These are phyloP conservation scores for Aspergillus bombycis DNA, from an alignment of 2,329 filamentous ascomycete genomes.

Conservation along the genomic window DNA sequence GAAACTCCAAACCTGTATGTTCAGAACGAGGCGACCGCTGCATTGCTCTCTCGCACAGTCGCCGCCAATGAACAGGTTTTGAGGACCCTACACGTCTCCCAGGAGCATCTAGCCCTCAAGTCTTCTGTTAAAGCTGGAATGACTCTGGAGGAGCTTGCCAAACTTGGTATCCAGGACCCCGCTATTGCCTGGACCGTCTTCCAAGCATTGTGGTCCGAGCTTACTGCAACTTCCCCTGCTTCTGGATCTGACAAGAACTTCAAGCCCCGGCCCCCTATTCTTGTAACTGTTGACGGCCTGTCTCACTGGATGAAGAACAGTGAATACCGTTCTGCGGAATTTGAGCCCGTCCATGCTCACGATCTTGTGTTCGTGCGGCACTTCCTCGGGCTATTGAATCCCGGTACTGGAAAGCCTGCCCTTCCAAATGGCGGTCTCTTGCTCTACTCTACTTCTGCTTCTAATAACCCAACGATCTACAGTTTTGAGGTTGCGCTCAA, in stretches of 20 bases:
- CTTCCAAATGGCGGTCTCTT: conserved; percentile 77
- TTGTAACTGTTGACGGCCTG: conserved; percentile 79
- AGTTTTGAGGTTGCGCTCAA: conserved; percentile 70
- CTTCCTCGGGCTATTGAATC: conserved; percentile 70
- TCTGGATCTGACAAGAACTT: conserved; percentile 49
- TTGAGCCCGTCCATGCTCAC: conserved; percentile 79
- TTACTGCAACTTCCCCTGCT: conserved; percentile 57
- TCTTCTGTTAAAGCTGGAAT: conserved; percentile 61
- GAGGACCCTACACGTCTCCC: conserved; percentile 52
- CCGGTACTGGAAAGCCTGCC: conserved; percentile 36
- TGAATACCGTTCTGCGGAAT: conserved; percentile 72
- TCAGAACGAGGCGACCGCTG: conserved; percentile 76
- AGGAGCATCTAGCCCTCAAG: conserved; percentile 61
- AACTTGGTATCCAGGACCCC: conserved; percentile 70
- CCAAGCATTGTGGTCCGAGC: conserved; percentile 78
- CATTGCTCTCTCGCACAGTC: conserved; percentile 71
- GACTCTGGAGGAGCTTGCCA: conserved; percentile 69
- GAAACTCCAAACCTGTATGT: conserved; percentile 63
- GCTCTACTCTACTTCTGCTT: conserved; percentile 72
- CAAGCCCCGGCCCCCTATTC: conserved; percentile 61
- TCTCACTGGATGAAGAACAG: conserved; percentile 78
- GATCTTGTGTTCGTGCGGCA: conserved; percentile 76
- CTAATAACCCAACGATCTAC: conserved; percentile 67
- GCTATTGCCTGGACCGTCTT: conserved; percentile 82
- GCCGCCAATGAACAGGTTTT: conserved; percentile 73